phyloP scores from a whole-genome alignment of 192 early-diverging fungal species.

The Entomortierella lignicola region DNA sequence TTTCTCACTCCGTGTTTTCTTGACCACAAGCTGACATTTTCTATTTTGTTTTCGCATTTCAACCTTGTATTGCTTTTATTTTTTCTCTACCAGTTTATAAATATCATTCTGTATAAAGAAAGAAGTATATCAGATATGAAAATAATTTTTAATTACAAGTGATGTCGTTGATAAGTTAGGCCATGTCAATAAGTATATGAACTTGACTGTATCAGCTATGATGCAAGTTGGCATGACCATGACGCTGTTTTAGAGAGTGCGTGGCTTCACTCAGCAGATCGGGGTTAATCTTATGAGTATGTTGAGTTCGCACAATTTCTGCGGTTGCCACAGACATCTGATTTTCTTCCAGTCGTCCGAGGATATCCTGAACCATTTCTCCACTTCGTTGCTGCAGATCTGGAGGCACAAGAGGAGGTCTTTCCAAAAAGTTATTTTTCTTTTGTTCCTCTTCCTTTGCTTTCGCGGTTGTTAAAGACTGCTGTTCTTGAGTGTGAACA shows the following conservation, averaged over 20 bases:
- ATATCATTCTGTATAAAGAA: not conserved
- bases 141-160: too few relatives aligned
- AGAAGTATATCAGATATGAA: not conserved
- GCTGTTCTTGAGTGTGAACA: not conserved
- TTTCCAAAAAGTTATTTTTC: too few relatives aligned
- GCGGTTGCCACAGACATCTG: not conserved
- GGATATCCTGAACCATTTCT: not conserved
- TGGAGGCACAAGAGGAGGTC: not conserved
- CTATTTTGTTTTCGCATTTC: conserved; percentile 1
- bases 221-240: not conserved
- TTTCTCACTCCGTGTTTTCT: not conserved
- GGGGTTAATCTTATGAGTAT: conserved; percentile 4
- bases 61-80: conserved; percentile 9
- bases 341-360: not conserved
- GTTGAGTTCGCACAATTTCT: not conserved
- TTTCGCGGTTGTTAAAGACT: too few relatives aligned
- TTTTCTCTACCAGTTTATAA: not conserved
- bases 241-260: not conserved
- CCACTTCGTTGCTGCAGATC: too few relatives aligned
- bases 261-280: conserved; percentile 4
- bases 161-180: too few relatives aligned
- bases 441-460: too few relatives aligned
- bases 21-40: not conserved
- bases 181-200: too few relatives aligned
- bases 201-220: too few relatives aligned